phyloP scores from a whole-genome alignment of 352 stramenopile species.

The Globisporangium barbulae region DNA sequence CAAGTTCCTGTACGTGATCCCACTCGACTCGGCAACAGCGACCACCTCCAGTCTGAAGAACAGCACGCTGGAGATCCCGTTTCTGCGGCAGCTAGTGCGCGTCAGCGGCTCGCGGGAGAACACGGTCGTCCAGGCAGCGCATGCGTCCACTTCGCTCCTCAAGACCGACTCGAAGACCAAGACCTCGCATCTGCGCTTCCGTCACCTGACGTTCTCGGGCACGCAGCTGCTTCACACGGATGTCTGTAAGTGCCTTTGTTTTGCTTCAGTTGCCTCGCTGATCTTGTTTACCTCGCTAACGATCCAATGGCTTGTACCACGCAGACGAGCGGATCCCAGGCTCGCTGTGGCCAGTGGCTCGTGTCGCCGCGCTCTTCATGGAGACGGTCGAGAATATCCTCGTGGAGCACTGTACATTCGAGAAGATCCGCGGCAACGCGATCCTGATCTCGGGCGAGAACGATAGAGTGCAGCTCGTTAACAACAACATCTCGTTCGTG shows the following conservation, averaged over 20 bases:
- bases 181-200: constrained; percentile 49
- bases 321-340: constrained; percentile 40
- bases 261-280: neutral
- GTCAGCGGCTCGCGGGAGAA: constrained; percentile 60
- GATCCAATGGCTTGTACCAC: neutral
- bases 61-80: constrained; percentile 47
- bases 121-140: constrained; percentile 32
- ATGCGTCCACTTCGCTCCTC: constrained; percentile 38
- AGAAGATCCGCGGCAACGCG: constrained; percentile 70
- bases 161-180: constrained; percentile 40
- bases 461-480: constrained; percentile 40
- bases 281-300: neutral
- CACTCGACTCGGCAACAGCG: constrained; percentile 25
- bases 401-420: constrained; percentile 60
- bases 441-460: constrained; percentile 62
- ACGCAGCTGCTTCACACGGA: constrained; percentile 58
- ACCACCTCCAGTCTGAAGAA: constrained; percentile 23
- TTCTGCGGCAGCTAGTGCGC: constrained; percentile 58
- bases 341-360: constrained; percentile 50
- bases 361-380: constrained; percentile 58
- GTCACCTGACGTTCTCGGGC: constrained; percentile 56
- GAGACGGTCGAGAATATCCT: constrained; percentile 47
- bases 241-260: constrained; percentile 39
- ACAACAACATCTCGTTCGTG: constrained; percentile 75
- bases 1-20: constrained; percentile 57